Evolutionary conservation across 2,329 filamentous ascomycete genomes (phyloP), one percentile per base, ranked within the genome.

Genomic region (Lachnellula suecica): DNA sequence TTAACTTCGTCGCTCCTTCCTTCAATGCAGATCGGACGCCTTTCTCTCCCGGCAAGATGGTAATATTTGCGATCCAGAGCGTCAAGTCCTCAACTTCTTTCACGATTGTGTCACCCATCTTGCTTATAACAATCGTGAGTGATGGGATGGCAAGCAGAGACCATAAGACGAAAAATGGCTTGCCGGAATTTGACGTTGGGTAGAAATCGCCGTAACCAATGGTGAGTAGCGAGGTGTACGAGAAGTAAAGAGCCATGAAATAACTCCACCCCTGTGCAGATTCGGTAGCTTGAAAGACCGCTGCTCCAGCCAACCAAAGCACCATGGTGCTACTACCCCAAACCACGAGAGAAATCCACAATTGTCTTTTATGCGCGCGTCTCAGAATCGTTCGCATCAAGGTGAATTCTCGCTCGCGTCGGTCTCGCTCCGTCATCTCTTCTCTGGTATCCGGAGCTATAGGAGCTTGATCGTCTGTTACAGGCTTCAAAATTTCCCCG

Each of bases 141-240:
- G 89, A 92, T 0, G 92, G 92, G 3, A 96, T 78, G 0, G 91
- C 91, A 23, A 96, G 79, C 1, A 97, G 70, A 13, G 86, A 89
- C 92, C 92, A 97, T 51, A 96, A 85, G n/a, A 97, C 89, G 63
- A 96, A 97, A 68, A 96, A 96, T 0, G 89, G 83, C 49, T 89
- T 85, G 1, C 89, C 90, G 0, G 85, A 79, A 58, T 91, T 92
- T 2, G 86, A 89, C n/a, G 84, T 75, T 0, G 91, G 91, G 1
- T 85, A 83, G 4, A 87, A 70, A 59, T 96, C 91, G 3, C 92
- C 92, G 62, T 96, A 96, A 1, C 92, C 92, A 34, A 96, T 89
- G 0, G 92, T 96, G 2, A 91, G 77, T 22, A 96, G 79, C 2
- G 85, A 87, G 29, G 91, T 84, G 68, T 94, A 97, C 60, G 85